phyloP scores from a whole-genome alignment of 805 yeast species.

The Yarrowia keelungensis region DNA sequence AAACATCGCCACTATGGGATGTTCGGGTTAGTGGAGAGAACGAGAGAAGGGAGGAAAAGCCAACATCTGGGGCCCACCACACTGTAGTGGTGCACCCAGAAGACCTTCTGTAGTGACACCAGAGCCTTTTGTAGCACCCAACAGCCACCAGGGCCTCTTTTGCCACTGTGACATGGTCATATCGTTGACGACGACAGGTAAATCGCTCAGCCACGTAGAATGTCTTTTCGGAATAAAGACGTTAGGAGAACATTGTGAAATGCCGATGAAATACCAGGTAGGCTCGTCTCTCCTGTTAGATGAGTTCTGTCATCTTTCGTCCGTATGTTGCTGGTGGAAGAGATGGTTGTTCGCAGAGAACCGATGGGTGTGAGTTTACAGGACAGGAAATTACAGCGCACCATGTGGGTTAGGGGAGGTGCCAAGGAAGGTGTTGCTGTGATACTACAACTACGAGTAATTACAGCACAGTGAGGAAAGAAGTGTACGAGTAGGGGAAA shows the following conservation, averaged over 20 bases:
- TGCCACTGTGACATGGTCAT: too few species aligned
- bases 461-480: too few species aligned
- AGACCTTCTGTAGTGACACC: too few species aligned
- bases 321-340: background rate
- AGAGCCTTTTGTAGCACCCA: too few species aligned
- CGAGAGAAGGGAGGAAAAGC: too few species aligned
- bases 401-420: background rate
- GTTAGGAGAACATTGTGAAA: background rate
- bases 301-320: too few species aligned
- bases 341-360: constrained; percentile 3
- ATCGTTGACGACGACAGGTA: background rate
- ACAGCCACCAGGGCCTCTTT: too few species aligned
- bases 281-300: too few species aligned
- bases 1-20: constrained; percentile 22
- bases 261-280: too few species aligned
- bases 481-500: too few species aligned
- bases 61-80: background rate
- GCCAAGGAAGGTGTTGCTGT: background rate
- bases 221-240: background rate
- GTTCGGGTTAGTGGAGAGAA: background rate
- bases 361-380: background rate
- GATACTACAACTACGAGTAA: too few species aligned
- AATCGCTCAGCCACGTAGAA: constrained; percentile 13
- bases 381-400: background rate
- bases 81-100: background rate